Evolutionary conservation across 2,329 filamentous ascomycete species (phyloP).

Genomic region (Elsinoe fawcettii): DNA sequence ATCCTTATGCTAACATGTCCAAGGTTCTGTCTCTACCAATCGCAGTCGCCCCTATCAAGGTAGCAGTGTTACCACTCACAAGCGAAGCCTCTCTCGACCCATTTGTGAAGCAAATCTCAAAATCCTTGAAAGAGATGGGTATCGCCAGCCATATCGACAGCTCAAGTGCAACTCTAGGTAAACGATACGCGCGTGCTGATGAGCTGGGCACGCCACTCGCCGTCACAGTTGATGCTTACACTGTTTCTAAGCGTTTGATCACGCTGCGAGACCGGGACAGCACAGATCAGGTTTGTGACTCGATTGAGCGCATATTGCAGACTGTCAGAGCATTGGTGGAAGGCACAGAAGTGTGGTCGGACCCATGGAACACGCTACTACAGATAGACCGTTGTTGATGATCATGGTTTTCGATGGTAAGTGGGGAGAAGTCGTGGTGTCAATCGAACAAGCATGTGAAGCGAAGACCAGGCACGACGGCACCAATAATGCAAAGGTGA

Average conservation of each 20-base stretch:
- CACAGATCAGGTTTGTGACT: slow-evolving; percentile 65
- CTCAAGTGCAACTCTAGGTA: slow-evolving; percentile 85
- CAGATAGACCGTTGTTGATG: too few relatives aligned
- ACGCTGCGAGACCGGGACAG: slow-evolving; percentile 87
- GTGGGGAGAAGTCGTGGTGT: too few relatives aligned
- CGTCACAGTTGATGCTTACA: slow-evolving; percentile 94
- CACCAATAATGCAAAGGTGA: too few relatives aligned
- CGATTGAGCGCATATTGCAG: slow-evolving; percentile 67
- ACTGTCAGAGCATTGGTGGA: slow-evolving; percentile 60
- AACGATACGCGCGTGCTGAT: slow-evolving; percentile 90
- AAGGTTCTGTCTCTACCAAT: slow-evolving; percentile 67
- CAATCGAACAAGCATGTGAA: slow-evolving; percentile 32
- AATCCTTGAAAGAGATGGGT: slow-evolving; percentile 65
- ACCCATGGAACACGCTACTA: slow-evolving; percentile 66
- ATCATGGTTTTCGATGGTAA: too few relatives aligned
- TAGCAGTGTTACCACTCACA: slow-evolving; percentile 83
- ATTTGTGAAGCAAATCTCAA: slow-evolving; percentile 61
- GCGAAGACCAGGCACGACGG: too few relatives aligned
- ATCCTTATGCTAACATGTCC: neutral
- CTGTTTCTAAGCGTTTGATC: slow-evolving; percentile 73
- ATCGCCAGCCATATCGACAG: slow-evolving; percentile 83
- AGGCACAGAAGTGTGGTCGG: slow-evolving; percentile 57
- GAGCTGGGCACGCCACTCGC: slow-evolving; percentile 91
- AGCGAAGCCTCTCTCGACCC: slow-evolving; percentile 72
- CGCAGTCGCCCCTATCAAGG: slow-evolving; percentile 81